These are phyloP conservation scores for Pezicula radicicola DNA, from an alignment of 2,329 filamentous ascomycete species.

Conservation along the genomic window DNA sequence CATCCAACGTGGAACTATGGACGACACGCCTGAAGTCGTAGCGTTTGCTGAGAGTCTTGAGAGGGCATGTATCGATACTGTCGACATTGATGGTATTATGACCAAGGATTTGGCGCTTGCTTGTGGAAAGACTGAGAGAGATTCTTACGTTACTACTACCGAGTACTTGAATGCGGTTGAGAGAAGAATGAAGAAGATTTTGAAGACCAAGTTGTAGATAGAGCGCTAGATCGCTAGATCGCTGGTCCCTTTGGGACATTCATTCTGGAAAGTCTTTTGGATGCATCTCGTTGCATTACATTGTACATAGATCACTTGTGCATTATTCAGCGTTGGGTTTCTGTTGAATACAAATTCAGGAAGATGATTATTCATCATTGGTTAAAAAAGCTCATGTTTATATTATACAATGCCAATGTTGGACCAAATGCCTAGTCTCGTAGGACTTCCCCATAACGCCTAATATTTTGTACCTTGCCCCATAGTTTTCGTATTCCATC, in stretches of 20 bases:
- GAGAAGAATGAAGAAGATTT: slow-evolving; percentile 75
- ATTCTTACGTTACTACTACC: slow-evolving; percentile 85
- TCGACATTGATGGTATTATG: slow-evolving; percentile 94
- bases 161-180: slow-evolving; percentile 94
- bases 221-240: background rate
- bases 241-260: too few species aligned
- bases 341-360: background rate
- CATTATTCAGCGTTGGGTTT: slow-evolving; percentile 2
- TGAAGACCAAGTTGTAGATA: slow-evolving; percentile 71
- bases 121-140: slow-evolving; percentile 80
- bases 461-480: too few species aligned
- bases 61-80: slow-evolving; percentile 89
- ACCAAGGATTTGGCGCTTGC: slow-evolving; percentile 98
- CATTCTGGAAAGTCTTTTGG: too few species aligned
- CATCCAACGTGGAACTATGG: slow-evolving; percentile 87
- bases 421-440: too few species aligned
- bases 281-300: slow-evolving; percentile 4
- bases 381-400: slow-evolving; percentile 7
- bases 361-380: background rate
- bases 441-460: too few species aligned
- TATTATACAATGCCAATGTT: too few species aligned
- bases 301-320: slow-evolving; percentile 7
- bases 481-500: too few species aligned
- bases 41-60: slow-evolving; percentile 90
- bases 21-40: slow-evolving; percentile 87